phyloP scores from a whole-genome alignment of 495 filamentous ascomycete genomes.

The Penicillium simplicissimum region DNA sequence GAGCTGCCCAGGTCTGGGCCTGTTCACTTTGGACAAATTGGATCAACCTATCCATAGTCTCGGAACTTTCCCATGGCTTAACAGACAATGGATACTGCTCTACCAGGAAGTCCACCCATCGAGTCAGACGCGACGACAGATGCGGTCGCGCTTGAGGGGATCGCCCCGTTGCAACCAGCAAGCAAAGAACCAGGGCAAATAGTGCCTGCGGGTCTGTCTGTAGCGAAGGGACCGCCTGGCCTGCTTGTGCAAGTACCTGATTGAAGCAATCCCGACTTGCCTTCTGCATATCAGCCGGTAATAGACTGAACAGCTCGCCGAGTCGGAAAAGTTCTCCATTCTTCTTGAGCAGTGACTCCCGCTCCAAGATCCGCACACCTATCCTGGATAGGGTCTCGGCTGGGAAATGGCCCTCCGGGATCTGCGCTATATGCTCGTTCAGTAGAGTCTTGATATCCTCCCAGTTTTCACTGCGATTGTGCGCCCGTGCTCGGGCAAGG shows the following conservation, averaged over 20 bases:
- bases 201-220: constrained; percentile 21
- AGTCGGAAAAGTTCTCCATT: constrained; percentile 43
- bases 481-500: constrained; percentile 36
- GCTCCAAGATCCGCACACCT: constrained; percentile 39
- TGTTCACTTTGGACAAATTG: constrained; percentile 27
- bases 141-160: constrained; percentile 17
- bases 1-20: constrained; percentile 10
- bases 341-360: constrained; percentile 36
- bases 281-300: constrained; percentile 35
- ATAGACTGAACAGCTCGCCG: constrained; percentile 33
- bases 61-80: constrained; percentile 6
- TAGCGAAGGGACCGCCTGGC: constrained; percentile 25
- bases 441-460: constrained; percentile 38
- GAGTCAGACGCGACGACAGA: constrained; percentile 35
- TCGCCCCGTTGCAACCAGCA: constrained; percentile 24
- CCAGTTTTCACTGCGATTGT: constrained; percentile 31
- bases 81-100: constrained; percentile 35
- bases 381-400: constrained; percentile 32
- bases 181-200: constrained; percentile 24
- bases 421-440: constrained; percentile 31
- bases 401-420: constrained; percentile 37
- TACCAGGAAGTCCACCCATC: constrained; percentile 41
- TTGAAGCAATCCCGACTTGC: constrained; percentile 30
- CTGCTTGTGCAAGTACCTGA: constrained; percentile 19
- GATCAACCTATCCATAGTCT: constrained; percentile 11